These are phyloP conservation scores for Rosa hybrid DNA, from an alignment of 331 rosid genomes.

Conservation along the genomic window DNA sequence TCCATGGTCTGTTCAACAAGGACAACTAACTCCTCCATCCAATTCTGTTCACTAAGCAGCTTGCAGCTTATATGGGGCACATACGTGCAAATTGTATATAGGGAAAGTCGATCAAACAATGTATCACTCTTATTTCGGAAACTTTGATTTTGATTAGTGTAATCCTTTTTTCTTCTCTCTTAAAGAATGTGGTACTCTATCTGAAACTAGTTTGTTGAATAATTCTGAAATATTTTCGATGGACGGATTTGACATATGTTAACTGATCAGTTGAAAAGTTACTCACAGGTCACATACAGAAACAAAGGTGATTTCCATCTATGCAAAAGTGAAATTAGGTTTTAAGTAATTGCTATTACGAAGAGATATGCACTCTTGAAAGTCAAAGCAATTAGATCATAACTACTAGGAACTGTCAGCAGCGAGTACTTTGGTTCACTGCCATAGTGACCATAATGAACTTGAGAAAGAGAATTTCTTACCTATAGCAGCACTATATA, in stretches of 20 bases:
- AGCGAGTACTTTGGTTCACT: background rate
- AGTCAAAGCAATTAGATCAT: background rate
- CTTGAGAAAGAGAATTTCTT: constrained; percentile 10
- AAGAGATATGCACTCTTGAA: background rate
- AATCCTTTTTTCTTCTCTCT: no score
- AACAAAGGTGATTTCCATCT: background rate
- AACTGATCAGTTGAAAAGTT: background rate
- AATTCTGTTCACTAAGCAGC: constrained; percentile 36
- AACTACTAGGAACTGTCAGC: background rate
- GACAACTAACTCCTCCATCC: constrained; percentile 41
- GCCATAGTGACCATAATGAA: background rate
- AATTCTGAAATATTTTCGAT: background rate
- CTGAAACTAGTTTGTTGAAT: background rate
- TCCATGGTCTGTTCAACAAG: constrained; percentile 85
- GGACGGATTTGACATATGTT: background rate
- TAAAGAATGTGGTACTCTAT: background rate
- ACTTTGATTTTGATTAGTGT: background rate
- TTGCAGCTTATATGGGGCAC: constrained; percentile 4
- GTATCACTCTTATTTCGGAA: background rate
- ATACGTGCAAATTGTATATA: background rate
- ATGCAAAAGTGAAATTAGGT: background rate
- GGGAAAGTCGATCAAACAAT: background rate
- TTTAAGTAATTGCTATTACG: background rate
- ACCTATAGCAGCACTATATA: background rate
- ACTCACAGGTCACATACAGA: background rate